A percentile compares a stretch with the other conserved stretches of the same genome.
Evolutionary conservation across 768 basidiomycete species (phyloP).

Genomic region (Phallus indusiatus): DNA sequence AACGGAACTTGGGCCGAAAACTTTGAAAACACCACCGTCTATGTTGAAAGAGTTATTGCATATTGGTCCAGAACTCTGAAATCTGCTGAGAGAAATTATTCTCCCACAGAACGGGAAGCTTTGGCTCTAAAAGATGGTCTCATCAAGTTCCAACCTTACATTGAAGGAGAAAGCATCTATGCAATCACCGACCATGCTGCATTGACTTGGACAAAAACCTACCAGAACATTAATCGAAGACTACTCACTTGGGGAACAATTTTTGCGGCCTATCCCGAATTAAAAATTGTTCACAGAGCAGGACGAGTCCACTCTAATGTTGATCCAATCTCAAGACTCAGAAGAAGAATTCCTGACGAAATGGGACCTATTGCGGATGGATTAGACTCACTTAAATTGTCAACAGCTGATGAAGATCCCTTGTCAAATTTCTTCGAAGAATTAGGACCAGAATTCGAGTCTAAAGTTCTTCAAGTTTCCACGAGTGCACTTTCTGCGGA

Average conservation of each 20-base stretch:
- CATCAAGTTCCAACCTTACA: slow-evolving; percentile 27
- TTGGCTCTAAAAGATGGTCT: slow-evolving; percentile 29
- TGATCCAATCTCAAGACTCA: slow-evolving; percentile 28
- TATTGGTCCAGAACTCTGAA: slow-evolving; percentile 25
- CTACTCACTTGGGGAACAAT: slow-evolving; percentile 27
- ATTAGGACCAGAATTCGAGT: slow-evolving; percentile 20
- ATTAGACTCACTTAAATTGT: background rate
- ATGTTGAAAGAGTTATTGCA: slow-evolving; percentile 23
- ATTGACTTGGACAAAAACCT: slow-evolving; percentile 28
- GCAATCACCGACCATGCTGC: slow-evolving; percentile 20
- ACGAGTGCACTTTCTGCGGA: background rate
- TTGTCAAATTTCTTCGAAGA: slow-evolving; percentile 20
- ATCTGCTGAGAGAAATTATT: slow-evolving; percentile 27
- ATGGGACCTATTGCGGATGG: slow-evolving; percentile 11
- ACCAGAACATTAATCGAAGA: slow-evolving; percentile 28
- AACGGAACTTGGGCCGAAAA: slow-evolving; percentile 11
- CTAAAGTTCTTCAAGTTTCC: slow-evolving; percentile 11
- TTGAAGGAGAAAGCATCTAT: slow-evolving; percentile 26
- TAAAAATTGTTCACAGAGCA: slow-evolving; percentile 30
- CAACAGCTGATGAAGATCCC: slow-evolving; percentile 11
- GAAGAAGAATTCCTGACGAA: slow-evolving; percentile 15
- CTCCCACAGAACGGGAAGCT: slow-evolving; percentile 30
- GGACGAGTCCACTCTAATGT: slow-evolving; percentile 32
- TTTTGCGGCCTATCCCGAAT: slow-evolving; percentile 26
- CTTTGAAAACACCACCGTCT: slow-evolving; percentile 23